Base-by-base conservation (phyloP, 495 filamentous ascomycete genomes). In the Penicillium riverlandense region DNA sequence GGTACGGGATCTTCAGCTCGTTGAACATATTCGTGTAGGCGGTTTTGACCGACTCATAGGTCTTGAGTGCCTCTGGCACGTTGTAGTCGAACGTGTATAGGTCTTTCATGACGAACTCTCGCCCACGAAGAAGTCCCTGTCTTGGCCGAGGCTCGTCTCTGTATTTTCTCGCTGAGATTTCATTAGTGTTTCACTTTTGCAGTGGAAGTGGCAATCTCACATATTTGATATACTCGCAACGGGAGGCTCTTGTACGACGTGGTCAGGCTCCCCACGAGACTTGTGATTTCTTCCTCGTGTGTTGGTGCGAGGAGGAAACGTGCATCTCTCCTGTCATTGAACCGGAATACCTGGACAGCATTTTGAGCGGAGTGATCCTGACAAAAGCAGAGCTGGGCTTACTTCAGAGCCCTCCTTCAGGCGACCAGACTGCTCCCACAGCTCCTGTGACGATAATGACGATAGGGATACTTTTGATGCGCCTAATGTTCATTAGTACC, bases 31-130 rank as follows among this genome's bases (percentile, higher is more conserved):
- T 65, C 13, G 65, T 65, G 60, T 98, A 98, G 11, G 81, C 83
- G 27, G 57, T 57, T 32, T 82, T 74, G 5, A 95, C 90, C 13
- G 76, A 61, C 6, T 77, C 51, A 52, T 98, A 98, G 2, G 92
- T 95, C 36, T 79, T 67, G 2, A 88, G 63, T 0, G 92, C 92
- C 6, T 76, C 63, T 15, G 78, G 56, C 2, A 74, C 54, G 32
- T 66, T 83, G 43, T 71, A 67, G 63, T 98, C 92, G 53, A 98
- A 98, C 0, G 94, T 97, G 57, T 98, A 98, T 1, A 98, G 77
- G 62, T 98, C 92, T 65, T 98, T 98, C 92, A 98, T 98, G 43
- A 88, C 64, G 53, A 98, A 98, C 53, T 98, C 92, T 47, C 86
- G 81, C 0, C 88, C 85, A n/a, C 92, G 82, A 9, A 98, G 74